Base-by-base conservation (phyloP, 2,329 filamentous ascomycete species). In the Fusarium sp. region DNA sequence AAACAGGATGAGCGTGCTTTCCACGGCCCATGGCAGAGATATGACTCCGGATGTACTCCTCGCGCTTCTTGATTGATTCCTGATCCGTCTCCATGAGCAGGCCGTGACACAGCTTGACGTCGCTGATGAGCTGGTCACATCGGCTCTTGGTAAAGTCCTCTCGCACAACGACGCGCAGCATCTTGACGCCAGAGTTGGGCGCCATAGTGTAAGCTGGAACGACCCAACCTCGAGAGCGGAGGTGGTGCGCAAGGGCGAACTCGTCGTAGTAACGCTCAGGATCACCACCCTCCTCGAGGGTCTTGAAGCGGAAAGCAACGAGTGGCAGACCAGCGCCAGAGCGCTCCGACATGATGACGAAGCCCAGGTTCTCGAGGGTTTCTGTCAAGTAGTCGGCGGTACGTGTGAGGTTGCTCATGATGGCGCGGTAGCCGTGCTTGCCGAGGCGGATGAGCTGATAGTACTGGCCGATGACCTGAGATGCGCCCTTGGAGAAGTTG, bases 141-240 rank as follows among this genome's bases (percentile, higher is more conserved):
- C 93, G 85, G 67, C 83, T 88, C 75, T 90, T 88, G 42, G 88
- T 91, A 70, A 98, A 97, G 78, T 97, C 94, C 77, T 97, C 94
- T 46, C 94, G 87, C 5, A 97, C 91, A 1, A 98, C 94, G 5
- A 97, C 87, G 34, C 94, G 89, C 81, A 97, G 87, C 85, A 98
- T 89, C 84, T 97, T 96, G 72, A 97, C 83, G 64, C 88, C 81
- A 15, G 91, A 93, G 74, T 96, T 84, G 15, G 93, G 93, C 1
- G 94, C 94, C 94, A 97, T 97, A 35, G 93, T 98, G 79, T 98
- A 98, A 0, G 94, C 94, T 0, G 94, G 94, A 0, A 97, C 91
- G 28, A 97, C 90, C 94, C 94, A 98, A 39, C 92, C 91, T 31
- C 93, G 87, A 64, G 91, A 88, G 47, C 94, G 90, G 25, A 97